Conservation (phyloP, 805 yeast genomes). For the Cyberlindnera sargentensis region DNA sequence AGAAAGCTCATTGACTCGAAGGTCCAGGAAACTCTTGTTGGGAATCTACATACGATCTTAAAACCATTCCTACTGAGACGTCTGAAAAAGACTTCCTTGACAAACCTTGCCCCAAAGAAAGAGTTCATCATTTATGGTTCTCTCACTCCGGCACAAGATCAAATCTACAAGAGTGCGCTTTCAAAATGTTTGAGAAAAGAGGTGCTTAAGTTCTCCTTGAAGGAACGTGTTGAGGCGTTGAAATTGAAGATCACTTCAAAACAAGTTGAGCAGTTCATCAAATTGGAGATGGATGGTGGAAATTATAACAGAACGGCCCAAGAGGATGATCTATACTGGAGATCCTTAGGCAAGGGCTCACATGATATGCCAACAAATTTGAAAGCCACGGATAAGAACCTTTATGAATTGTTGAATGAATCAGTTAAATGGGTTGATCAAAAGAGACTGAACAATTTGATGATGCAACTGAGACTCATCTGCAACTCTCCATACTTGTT, state of each 20-base stretch:
- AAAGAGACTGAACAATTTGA: constrained; percentile 54
- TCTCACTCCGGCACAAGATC: constrained; percentile 54
- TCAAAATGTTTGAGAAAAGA: constrained; percentile 36
- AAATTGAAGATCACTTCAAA: constrained; percentile 15
- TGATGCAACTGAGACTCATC: constrained; percentile 80
- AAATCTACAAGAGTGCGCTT: constrained; percentile 50
- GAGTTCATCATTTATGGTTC: constrained; percentile 79
- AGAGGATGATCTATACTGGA: constrained; percentile 10
- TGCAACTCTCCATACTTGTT: constrained; percentile 84
- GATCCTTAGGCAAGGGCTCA: constrained; percentile 9
- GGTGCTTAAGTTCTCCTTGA: constrained; percentile 39
- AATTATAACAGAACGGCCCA: constrained; percentile 14
- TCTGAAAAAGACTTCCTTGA: constrained; percentile 65
- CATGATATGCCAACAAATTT: background rate
- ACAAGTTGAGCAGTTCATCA: constrained; percentile 37
- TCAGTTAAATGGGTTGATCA: constrained; percentile 36
- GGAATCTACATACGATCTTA: constrained; percentile 77
- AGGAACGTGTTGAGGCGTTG: constrained; percentile 44
- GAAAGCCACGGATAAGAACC: constrained; percentile 6
- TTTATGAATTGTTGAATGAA: constrained; percentile 8
- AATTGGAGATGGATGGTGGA: constrained; percentile 28
- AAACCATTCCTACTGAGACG: constrained; percentile 85
- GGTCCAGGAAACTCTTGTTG: constrained; percentile 54
- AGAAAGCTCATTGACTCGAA: constrained; percentile 49
- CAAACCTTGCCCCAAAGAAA: constrained; percentile 75